These are phyloP conservation scores for Phytophthora sojae DNA, from an alignment of 352 stramenopile genomes.

Conservation along the genomic window DNA sequence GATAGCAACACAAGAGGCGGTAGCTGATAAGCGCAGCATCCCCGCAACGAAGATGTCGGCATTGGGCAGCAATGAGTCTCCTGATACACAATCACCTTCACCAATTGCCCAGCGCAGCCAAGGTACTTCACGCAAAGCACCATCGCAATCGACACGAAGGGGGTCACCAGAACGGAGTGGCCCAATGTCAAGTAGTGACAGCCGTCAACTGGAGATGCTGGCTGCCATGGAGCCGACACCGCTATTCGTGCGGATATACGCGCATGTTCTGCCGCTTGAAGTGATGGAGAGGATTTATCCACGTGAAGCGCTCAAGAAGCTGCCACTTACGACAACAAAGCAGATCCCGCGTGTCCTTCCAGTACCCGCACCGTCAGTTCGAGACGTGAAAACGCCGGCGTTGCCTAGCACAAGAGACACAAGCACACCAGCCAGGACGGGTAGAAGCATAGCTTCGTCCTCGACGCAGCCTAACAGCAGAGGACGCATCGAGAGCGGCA, in stretches of 20 bases:
- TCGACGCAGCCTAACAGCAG: constrained; percentile 15
- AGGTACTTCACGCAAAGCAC: constrained; percentile 23
- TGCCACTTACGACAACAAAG: constrained; percentile 43
- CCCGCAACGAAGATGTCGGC: constrained; percentile 9
- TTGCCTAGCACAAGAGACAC: constrained; percentile 16
- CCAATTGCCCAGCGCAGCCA: constrained; percentile 21
- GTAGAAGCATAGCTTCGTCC: constrained; percentile 11
- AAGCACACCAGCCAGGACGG: constrained; percentile 18
- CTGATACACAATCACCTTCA: constrained; percentile 3
- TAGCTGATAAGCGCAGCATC: constrained; percentile 36
- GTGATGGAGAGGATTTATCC: constrained; percentile 65
- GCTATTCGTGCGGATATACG: constrained; percentile 63
- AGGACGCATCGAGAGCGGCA: constrained; percentile 10
- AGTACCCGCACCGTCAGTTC: constrained; percentile 10
- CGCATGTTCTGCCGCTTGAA: constrained; percentile 58
- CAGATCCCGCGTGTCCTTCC: constrained; percentile 13
- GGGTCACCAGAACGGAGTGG: constrained; percentile 20
- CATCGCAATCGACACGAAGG: constrained; percentile 27
- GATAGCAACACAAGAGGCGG: constrained; percentile 66
- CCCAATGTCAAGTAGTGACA: constrained; percentile 26
- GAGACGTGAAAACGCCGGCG: constrained; percentile 24
- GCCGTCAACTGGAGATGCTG: constrained; percentile 27
- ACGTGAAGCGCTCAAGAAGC: constrained; percentile 39
- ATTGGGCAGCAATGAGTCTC: constrained; percentile 9
- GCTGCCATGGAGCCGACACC: constrained; percentile 21